Base-by-base conservation (phyloP, 139 green algal genomes). In the Ettlia oleoabundans region DNA sequence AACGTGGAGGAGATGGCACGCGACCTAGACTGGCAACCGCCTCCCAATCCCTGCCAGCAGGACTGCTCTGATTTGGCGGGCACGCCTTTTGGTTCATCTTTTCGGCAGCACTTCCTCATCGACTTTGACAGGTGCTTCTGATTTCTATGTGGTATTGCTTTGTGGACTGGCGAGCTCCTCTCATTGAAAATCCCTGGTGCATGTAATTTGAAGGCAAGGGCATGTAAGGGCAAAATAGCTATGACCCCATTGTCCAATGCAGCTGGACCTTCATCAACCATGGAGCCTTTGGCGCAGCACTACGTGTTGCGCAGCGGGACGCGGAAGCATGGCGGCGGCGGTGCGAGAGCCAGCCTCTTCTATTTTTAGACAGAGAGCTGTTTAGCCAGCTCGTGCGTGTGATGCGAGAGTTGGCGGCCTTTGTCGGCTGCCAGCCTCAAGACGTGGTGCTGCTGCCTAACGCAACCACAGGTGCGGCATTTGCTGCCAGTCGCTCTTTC, bases 391-490 rank as follows among this genome's bases (percentile, higher is more conserved):
- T 92, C 73, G 86, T 92, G 22, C 82, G 82, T 1, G 87, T 90
- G 5, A 91, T 92, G 35, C 69, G 88, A 1, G 86, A 93, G 72
- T 65, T 93, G 73, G 86, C 90, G 3, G 51, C 41, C 22, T 88
- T 90, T 70, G 74, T 91, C 52, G 38, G 32, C 32, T 73, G 47
- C 84, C 21, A 26, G 26, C 76, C 40, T 0, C 83, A 91, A 72
- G 90, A 95, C 58, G 68, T 95, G 38, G 92, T 92, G 47, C 83
- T 95, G 33, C 37, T 95, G 47, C 89, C 92, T 68, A 95, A 95
- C 66, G 92, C 89, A 43, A 95, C 92, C 18, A 94, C 89, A 0
- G 72, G 72, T 79, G 19, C 0, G 71, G 18, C 55, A n/a, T 5
- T 15, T 32, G 55, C 55, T n/a, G n/a, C n/a, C n/a, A n/a, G n/a